These are phyloP conservation scores for Lachnellula occidentalis DNA, from an alignment of 2,329 filamentous ascomycete species.

Conservation along the genomic window DNA sequence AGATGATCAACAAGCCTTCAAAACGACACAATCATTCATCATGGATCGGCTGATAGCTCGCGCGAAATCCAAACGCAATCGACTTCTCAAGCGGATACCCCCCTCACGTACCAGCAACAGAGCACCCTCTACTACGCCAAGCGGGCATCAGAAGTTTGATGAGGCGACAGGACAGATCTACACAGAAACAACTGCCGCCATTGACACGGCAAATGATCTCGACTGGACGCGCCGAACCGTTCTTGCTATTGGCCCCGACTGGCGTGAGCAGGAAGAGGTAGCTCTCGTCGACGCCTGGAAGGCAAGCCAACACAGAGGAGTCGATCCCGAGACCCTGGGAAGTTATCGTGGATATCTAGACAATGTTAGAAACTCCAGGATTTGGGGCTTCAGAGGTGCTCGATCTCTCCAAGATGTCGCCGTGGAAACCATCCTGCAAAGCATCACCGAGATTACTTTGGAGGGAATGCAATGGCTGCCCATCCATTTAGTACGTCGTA, in stretches of 20 bases:
- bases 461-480: constrained; percentile 22
- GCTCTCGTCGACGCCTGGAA: neutral
- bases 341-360: constrained; percentile 7
- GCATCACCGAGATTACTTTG: constrained; percentile 17
- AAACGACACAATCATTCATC: neutral
- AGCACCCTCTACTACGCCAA: neutral
- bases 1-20: neutral
- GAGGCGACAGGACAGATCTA: constrained; percentile 26
- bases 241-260: constrained; percentile 9
- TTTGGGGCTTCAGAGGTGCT: constrained; percentile 11
- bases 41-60: constrained; percentile 6
- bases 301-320: neutral
- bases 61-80: constrained; percentile 1
- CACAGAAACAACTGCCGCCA: constrained; percentile 19
- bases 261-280: constrained; percentile 3
- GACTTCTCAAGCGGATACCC: neutral
- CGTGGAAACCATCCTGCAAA: constrained; percentile 20
- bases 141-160: constrained; percentile 20
- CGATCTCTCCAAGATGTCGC: constrained; percentile 21
- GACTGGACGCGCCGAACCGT: constrained; percentile 17
- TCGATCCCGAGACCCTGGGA: neutral
- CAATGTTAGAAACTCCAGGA: constrained; percentile 5
- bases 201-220: constrained; percentile 13
- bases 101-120: neutral
- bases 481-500: constrained; percentile 7